These are phyloP conservation scores for Eucalyptus urophylla DNA, from an alignment of 345 rosid genomes.

Conservation along the genomic window DNA sequence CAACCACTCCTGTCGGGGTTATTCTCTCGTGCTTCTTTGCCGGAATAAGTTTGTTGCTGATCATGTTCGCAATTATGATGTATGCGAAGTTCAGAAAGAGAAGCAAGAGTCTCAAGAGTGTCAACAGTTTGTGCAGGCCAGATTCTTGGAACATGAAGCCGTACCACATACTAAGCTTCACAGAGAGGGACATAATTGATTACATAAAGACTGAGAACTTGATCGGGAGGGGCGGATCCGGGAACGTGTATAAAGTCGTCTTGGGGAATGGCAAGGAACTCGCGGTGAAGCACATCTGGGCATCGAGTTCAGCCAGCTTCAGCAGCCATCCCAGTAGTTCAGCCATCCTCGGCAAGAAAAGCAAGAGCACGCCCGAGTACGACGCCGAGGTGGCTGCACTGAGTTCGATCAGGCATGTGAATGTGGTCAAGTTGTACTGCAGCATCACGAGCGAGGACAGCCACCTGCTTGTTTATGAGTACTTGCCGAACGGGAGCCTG, in stretches of 20 bases:
- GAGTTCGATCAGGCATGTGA: slow-evolving; percentile 72
- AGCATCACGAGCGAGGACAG: slow-evolving; percentile 86
- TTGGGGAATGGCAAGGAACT: slow-evolving; percentile 42
- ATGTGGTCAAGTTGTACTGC: slow-evolving; percentile 76
- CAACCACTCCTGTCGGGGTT: slow-evolving; percentile 4
- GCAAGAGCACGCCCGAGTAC: slow-evolving; percentile 22
- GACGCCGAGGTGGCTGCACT: slow-evolving; percentile 64
- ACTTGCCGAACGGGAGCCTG: slow-evolving; percentile 68
- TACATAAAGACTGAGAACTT: slow-evolving; percentile 49
- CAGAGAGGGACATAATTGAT: slow-evolving; percentile 53
- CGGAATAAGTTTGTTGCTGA: slow-evolving; percentile 17
- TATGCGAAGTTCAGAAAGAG: slow-evolving; percentile 11
- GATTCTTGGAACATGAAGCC: slow-evolving; percentile 62
- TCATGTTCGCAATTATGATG: slow-evolving; percentile 16
- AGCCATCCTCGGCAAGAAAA: slow-evolving; percentile 22
- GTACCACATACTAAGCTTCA: slow-evolving; percentile 36
- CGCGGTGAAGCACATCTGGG: slow-evolving; percentile 71
- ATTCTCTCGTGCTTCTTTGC: slow-evolving; percentile 29
- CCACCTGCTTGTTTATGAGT: slow-evolving; percentile 80
- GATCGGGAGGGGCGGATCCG: slow-evolving; percentile 86
- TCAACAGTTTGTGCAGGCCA: slow-evolving; percentile 14
- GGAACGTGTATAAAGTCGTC: slow-evolving; percentile 68
- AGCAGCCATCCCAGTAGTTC: slow-evolving; percentile 29
- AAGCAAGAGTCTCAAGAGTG: background rate
- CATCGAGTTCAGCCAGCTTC: background rate